phyloP scores from a whole-genome alignment of 257 asterid species.

The Ehretia macrophylla region DNA sequence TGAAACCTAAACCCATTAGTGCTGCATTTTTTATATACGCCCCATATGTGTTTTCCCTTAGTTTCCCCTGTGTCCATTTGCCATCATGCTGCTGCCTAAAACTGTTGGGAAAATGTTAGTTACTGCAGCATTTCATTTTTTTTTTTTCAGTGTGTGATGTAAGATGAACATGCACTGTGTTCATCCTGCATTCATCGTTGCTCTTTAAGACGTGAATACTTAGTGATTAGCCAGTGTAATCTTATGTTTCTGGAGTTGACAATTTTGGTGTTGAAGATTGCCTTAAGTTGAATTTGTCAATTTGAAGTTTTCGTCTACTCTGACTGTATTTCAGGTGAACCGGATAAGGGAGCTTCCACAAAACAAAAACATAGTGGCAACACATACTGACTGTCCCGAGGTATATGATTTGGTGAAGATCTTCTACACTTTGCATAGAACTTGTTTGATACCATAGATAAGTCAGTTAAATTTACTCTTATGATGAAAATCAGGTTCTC shows the following conservation, averaged over 20 bases:
- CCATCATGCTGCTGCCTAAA: too few relatives aligned
- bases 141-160: too few relatives aligned
- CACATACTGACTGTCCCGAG: constrained; percentile 96
- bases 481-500: constrained; percentile 50
- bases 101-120: too few relatives aligned
- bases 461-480: neutral
- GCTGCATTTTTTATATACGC: neutral
- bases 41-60: neutral
- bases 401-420: constrained; percentile 37
- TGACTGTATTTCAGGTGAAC: constrained; percentile 57
- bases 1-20: neutral
- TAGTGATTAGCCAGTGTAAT: too few relatives aligned
- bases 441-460: constrained; percentile 2
- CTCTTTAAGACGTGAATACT: too few relatives aligned
- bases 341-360: constrained; percentile 96
- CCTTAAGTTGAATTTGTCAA: neutral
- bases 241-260: too few relatives aligned
- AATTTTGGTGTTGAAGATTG: too few relatives aligned
- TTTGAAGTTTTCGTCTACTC: neutral
- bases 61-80: neutral
- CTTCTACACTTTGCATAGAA: constrained; percentile 9
- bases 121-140: too few relatives aligned
- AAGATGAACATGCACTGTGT: too few relatives aligned
- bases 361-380: constrained; percentile 85
- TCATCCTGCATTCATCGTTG: too few relatives aligned